These are phyloP conservation scores for Aspergillus sp. DNA, from an alignment of 2,329 filamentous ascomycete genomes.

Conservation along the genomic window DNA sequence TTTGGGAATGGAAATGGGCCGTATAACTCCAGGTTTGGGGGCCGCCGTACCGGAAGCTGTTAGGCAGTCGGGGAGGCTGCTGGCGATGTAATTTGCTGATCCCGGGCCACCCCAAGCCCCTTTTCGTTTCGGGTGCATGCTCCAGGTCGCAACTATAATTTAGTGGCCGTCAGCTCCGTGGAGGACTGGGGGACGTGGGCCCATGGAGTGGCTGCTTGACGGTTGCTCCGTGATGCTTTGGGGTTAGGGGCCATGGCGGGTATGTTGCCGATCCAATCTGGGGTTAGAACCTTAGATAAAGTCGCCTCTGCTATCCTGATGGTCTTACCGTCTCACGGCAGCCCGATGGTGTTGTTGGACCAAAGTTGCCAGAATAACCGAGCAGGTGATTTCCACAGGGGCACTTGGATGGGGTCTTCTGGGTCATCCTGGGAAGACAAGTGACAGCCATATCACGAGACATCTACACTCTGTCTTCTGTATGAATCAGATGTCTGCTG, in stretches of 20 bases:
- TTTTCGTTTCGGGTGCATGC: not conserved
- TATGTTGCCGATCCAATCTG: not conserved
- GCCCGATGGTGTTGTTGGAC: not conserved
- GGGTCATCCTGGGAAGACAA: too few relatives aligned
- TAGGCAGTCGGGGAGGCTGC: too few relatives aligned
- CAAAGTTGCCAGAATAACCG: not conserved
- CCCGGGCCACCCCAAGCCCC: not conserved
- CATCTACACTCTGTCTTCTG: too few relatives aligned
- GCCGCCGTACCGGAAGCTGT: too few relatives aligned
- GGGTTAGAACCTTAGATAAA: not conserved
- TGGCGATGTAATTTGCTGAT: not conserved
- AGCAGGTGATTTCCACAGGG: not conserved
- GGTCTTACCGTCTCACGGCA: not conserved
- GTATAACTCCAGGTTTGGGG: too few relatives aligned
- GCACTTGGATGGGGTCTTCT: too few relatives aligned
- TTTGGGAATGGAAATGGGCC: too few relatives aligned
- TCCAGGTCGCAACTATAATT: not conserved
- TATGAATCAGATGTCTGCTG: too few relatives aligned
- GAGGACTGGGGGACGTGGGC: not conserved
- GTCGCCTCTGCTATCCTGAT: not conserved
- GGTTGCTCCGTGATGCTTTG: not conserved
- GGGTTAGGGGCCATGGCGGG: not conserved
- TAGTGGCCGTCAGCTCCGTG: not conserved
- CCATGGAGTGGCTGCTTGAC: not conserved
- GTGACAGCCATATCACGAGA: too few relatives aligned